Conservation (phyloP, 2,329 filamentous ascomycete genomes). For the Alternaria atra region DNA sequence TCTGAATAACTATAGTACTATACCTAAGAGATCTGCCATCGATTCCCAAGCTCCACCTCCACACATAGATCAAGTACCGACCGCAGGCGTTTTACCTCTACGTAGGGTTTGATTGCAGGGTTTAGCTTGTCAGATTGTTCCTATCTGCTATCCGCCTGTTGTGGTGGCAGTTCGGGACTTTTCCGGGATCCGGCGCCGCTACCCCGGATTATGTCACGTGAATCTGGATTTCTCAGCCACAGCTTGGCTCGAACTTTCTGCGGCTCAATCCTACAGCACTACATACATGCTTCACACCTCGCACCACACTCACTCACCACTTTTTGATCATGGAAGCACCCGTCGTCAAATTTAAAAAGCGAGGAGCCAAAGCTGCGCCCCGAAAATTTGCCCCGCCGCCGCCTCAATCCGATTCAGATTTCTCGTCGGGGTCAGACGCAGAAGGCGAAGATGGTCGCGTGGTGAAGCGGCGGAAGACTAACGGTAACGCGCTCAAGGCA, state of each 20-base stretch:
- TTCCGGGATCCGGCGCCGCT: slow-evolving; percentile 15
- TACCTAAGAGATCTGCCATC: background rate
- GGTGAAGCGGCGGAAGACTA: slow-evolving; percentile 81
- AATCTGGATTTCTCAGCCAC: slow-evolving; percentile 34
- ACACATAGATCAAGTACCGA: background rate
- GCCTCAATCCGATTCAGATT: slow-evolving; percentile 63
- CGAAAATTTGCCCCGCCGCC: slow-evolving; percentile 86
- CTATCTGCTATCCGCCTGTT: background rate
- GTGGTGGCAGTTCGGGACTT: background rate
- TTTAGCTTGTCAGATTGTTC: background rate
- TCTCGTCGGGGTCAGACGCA: slow-evolving; percentile 77
- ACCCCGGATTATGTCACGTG: slow-evolving; percentile 24
- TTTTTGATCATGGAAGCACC: slow-evolving; percentile 55
- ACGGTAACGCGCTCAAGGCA: slow-evolving; percentile 70
- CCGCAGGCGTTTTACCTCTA: background rate
- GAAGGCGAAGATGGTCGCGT: slow-evolving; percentile 71
- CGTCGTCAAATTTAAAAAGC: slow-evolving; percentile 84
- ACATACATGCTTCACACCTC: background rate
- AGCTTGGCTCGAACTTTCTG: slow-evolving; percentile 35
- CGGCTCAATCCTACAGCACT: background rate
- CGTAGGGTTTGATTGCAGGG: background rate
- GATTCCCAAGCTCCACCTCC: background rate
- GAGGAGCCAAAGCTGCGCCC: slow-evolving; percentile 77
- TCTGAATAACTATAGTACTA: background rate
- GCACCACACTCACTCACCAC: background rate